Evolutionary conservation across 2,329 filamentous ascomycete genomes (phyloP).

Genomic region (Lasiodiplodia gonubiensis): DNA sequence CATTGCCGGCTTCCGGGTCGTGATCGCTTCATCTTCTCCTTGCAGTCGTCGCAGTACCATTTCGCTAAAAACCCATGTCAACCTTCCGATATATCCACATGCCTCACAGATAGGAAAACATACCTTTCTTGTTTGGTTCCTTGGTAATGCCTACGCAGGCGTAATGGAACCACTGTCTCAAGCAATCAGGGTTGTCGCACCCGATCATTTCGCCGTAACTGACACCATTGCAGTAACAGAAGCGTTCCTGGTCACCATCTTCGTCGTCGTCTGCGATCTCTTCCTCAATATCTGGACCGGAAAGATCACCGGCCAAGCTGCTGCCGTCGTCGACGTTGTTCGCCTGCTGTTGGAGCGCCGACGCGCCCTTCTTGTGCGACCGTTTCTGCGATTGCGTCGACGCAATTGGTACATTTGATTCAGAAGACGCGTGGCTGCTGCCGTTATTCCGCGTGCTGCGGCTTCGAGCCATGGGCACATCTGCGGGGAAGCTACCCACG

Average conservation of each 20-base stretch:
- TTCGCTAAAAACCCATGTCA: conserved; percentile 38
- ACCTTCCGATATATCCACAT: neutral
- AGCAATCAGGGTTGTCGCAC: conserved; percentile 69
- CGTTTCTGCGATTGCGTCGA: conserved; percentile 42
- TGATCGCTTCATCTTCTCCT: conserved; percentile 35
- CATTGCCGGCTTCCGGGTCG: conserved; percentile 22
- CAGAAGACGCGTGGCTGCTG: conserved; percentile 44
- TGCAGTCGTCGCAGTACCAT: conserved; percentile 50
- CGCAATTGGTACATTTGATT: conserved; percentile 43
- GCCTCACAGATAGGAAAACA: conserved; percentile 25
- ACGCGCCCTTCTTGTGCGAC: conserved; percentile 43
- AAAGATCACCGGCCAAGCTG: conserved; percentile 28
- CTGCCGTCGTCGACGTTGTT: conserved; percentile 27
- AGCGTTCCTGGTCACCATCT: conserved; percentile 61
- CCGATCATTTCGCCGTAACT: conserved; percentile 72
- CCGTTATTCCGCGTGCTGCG: conserved; percentile 50
- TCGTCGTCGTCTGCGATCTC: conserved; percentile 43
- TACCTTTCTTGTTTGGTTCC: conserved; percentile 60
- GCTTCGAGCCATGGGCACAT: conserved; percentile 48
- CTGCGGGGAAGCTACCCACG: conserved; percentile 48
- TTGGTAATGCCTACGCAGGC: conserved; percentile 66
- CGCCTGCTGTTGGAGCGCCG: conserved; percentile 36
- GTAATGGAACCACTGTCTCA: conserved; percentile 71
- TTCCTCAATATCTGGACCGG: conserved; percentile 36
- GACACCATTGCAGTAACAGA: conserved; percentile 70